Evolutionary conservation across 2,329 filamentous ascomycete species (phyloP).

Genomic region (Aspergillus sp.): DNA sequence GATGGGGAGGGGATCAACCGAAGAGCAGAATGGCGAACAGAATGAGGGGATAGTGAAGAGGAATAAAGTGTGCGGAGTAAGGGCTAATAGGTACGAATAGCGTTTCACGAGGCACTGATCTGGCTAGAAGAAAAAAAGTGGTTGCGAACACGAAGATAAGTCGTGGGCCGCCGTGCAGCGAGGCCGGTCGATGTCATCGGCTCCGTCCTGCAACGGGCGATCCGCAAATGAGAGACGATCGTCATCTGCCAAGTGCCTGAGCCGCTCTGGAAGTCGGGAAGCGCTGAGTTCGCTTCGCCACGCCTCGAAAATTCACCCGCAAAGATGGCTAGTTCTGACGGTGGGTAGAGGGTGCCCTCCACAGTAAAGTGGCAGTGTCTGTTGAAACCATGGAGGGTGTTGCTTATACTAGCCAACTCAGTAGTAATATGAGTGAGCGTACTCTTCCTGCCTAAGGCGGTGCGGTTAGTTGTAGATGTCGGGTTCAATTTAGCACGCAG

Average conservation of each 20-base stretch:
- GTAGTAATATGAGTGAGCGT: background rate
- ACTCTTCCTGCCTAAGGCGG: background rate
- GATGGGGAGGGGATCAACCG: slow-evolving; percentile 4
- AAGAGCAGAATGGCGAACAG: background rate
- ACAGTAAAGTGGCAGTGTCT: background rate
- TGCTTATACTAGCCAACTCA: background rate
- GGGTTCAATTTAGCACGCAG: background rate
- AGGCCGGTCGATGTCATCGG: slow-evolving; percentile 40
- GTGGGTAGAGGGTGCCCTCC: background rate
- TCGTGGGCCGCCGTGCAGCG: slow-evolving; percentile 28
- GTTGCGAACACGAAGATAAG: slow-evolving; percentile 25
- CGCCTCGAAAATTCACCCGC: background rate
- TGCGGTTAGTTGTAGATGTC: background rate
- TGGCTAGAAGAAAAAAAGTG: slow-evolving; percentile 14
- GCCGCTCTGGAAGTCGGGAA: slow-evolving; percentile 1
- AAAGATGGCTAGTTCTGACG: background rate
- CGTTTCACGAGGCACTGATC: slow-evolving; percentile 2
- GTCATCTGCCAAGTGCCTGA: slow-evolving; percentile 47
- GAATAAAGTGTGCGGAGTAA: background rate
- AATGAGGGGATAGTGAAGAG: background rate
- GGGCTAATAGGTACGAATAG: background rate
- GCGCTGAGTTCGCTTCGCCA: background rate
- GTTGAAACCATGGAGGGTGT: too few relatives aligned
- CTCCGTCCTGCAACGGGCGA: slow-evolving; percentile 24
- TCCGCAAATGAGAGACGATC: slow-evolving; percentile 58